A percentile compares a stretch with the other conserved stretches of the same genome.
phyloP scores from a whole-genome alignment of 2,329 filamentous ascomycete genomes.

The Elsinoe batatas region DNA sequence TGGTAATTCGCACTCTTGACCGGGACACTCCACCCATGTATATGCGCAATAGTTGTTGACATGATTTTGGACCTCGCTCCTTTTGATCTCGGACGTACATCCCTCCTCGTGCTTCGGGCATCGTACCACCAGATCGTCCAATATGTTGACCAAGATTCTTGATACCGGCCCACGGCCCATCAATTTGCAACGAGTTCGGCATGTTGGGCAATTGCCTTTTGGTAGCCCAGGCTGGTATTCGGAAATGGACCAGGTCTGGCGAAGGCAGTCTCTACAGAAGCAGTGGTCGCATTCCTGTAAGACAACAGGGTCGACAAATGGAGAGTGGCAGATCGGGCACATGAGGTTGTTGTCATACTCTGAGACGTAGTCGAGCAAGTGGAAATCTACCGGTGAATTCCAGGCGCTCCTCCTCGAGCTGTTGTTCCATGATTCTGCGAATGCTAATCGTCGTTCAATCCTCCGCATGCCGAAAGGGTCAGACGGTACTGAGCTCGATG shows the following conservation, averaged over 20 bases:
- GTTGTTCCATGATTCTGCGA: not conserved
- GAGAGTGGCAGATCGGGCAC: conserved; percentile 55
- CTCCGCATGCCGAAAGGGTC: conserved; percentile 10
- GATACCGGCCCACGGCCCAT: conserved; percentile 31
- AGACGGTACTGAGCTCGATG: not conserved
- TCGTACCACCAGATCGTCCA: conserved; percentile 50
- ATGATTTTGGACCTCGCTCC: conserved; percentile 49
- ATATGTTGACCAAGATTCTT: conserved; percentile 50
- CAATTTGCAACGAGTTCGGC: conserved; percentile 38
- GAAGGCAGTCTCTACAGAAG: conserved; percentile 52
- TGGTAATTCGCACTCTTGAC: conserved; percentile 39
- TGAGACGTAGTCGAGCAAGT: conserved; percentile 48
- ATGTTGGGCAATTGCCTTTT: conserved; percentile 44
- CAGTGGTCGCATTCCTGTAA: conserved; percentile 52
- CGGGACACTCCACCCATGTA: conserved; percentile 44
- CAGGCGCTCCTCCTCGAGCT: not conserved
- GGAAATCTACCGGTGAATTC: conserved; percentile 40
- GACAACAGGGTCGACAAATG: conserved; percentile 48
- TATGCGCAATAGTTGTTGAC: conserved; percentile 52
- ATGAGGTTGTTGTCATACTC: conserved; percentile 50
- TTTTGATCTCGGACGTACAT: conserved; percentile 44
- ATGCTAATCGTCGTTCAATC: not conserved
- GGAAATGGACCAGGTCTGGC: conserved; percentile 35
- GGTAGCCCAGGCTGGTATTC: conserved; percentile 25
- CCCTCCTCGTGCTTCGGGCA: conserved; percentile 48